A percentile compares a stretch with the other conserved stretches of the same genome.
Conservation (phyloP, 2,329 filamentous ascomycete species). For the Botrytis byssoidea region DNA sequence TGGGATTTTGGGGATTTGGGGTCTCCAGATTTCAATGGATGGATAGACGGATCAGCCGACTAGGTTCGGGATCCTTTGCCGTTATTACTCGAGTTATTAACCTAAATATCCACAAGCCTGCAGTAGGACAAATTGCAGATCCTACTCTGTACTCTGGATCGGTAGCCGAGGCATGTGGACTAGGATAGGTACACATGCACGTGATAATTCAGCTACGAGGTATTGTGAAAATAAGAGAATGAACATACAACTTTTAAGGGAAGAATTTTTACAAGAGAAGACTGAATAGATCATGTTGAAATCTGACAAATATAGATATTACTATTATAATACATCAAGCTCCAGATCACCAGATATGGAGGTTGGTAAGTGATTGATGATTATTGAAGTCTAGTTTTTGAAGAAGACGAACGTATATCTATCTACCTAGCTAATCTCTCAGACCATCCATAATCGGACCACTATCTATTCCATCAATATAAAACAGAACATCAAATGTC, state of each 20-base stretch:
- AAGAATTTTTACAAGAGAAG: background rate
- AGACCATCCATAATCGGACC: background rate
- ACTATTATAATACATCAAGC: background rate
- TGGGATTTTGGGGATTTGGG: background rate
- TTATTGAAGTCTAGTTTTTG: too few relatives aligned
- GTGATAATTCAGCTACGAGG: background rate
- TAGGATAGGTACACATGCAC: background rate
- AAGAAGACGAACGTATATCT: too few relatives aligned
- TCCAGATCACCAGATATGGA: background rate
- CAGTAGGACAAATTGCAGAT: background rate
- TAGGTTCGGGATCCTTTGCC: constrained; percentile 16
- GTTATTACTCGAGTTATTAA: background rate
- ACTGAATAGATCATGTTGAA: background rate
- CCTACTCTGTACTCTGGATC: background rate
- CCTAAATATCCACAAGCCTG: background rate
- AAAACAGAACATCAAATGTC: background rate
- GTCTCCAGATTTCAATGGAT: background rate
- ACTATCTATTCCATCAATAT: background rate
- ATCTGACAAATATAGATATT: too few relatives aligned
- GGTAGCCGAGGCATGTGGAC: background rate
- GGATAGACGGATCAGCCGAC: constrained; percentile 2
- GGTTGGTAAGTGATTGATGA: background rate
- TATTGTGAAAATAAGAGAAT: background rate
- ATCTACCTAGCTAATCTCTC: background rate
- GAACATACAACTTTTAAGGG: background rate